phyloP scores from a whole-genome alignment of 2,329 filamentous ascomycete genomes.

The Cladosporium sp. region DNA sequence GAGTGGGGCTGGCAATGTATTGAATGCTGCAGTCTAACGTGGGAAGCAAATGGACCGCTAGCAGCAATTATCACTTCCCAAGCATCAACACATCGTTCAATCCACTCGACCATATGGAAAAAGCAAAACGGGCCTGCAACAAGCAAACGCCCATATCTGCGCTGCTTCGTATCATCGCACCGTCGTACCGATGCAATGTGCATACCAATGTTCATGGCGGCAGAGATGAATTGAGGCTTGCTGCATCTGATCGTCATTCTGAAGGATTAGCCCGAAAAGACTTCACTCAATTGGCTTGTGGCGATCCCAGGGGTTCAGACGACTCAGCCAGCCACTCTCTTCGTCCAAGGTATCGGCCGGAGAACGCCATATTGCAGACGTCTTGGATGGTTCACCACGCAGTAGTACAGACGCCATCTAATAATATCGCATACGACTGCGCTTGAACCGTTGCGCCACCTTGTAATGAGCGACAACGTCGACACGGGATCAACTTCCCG shows the following conservation, averaged over 20 bases:
- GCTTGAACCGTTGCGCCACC: background rate
- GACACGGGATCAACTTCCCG: background rate
- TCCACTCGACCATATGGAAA: background rate
- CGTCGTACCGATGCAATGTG: background rate
- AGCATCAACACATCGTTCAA: background rate
- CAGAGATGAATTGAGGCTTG: background rate
- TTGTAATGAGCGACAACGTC: background rate
- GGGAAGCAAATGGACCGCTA: background rate
- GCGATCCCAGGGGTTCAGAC: background rate
- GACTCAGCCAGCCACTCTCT: background rate
- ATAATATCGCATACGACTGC: background rate
- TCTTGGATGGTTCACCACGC: background rate
- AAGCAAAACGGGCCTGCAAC: background rate
- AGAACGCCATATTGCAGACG: background rate
- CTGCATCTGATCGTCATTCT: background rate
- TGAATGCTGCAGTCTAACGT: background rate
- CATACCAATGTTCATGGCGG: background rate
- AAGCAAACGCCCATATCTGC: background rate
- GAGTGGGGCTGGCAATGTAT: background rate
- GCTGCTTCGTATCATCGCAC: background rate
- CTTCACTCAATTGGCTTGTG: background rate
- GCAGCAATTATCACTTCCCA: background rate
- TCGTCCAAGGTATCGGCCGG: background rate
- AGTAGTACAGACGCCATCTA: conserved; percentile 5
- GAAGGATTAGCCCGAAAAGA: no score